Conservation (phyloP, 225 moss, liverwort and hornwort species). For the Neckera pumila region DNA sequence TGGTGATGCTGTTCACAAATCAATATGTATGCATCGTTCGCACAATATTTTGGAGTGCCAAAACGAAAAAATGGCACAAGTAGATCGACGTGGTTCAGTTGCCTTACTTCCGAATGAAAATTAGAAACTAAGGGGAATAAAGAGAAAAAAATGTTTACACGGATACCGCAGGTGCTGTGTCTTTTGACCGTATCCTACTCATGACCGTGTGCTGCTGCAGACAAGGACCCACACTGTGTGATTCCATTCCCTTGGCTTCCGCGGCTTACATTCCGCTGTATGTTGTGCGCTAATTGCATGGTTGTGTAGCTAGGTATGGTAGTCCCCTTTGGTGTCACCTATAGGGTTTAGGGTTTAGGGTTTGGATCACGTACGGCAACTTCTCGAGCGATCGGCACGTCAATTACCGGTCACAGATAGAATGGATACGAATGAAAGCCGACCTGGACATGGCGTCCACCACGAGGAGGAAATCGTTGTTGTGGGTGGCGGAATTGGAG, state of each 20-base stretch:
- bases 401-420: neutral
- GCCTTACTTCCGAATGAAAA: neutral
- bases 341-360: neutral
- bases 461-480: slow-evolving; percentile 10
- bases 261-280: neutral
- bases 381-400: neutral
- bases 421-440: neutral
- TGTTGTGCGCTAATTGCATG: neutral
- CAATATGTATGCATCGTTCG: neutral
- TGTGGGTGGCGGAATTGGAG: slow-evolving; percentile 16
- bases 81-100: neutral
- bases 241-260: neutral
- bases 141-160: neutral
- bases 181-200: neutral
- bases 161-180: neutral
- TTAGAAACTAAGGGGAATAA: too few species aligned
- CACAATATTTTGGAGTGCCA: neutral
- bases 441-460: neutral
- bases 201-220: neutral
- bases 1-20: neutral
- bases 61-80: neutral
- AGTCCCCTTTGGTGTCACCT: neutral
- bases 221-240: neutral
- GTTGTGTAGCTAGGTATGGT: neutral
- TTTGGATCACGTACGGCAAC: neutral